These are phyloP conservation scores for Knoxdaviesia proteae DNA, from an alignment of 2,329 filamentous ascomycete species.

Conservation along the genomic window DNA sequence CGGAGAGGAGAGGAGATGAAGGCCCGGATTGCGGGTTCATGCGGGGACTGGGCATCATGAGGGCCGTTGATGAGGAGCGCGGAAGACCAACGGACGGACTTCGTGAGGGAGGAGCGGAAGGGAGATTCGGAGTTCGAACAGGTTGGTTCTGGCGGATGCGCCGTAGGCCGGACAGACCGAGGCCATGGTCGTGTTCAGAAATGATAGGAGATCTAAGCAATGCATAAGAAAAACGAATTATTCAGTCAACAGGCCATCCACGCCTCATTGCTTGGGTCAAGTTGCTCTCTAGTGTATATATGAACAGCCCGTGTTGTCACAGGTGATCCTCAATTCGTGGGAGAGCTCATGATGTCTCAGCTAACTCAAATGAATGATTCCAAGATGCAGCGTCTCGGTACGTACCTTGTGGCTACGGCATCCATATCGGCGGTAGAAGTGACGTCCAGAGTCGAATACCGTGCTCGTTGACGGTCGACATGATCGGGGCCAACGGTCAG, in stretches of 20 bases:
- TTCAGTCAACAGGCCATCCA: not conserved
- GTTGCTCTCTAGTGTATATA: no score
- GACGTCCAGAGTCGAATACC: conserved; percentile 3
- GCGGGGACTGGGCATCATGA: conserved; percentile 37
- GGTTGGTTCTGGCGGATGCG: conserved; percentile 79
- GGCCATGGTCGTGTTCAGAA: conserved; percentile 68
- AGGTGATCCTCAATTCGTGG: not conserved
- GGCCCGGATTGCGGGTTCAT: conserved; percentile 30
- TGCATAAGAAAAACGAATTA: not conserved
- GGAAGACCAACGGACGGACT: conserved; percentile 37
- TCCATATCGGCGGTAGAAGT: not conserved
- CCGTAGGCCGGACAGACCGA: conserved; percentile 69
- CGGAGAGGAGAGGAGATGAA: conserved; percentile 55
- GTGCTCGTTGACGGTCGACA: conserved; percentile 1
- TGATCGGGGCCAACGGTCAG: conserved; percentile 1
- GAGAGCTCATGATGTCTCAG: not conserved
- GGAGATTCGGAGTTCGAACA: conserved; percentile 41
- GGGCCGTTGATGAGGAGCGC: conserved; percentile 50
- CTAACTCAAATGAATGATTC: not conserved
- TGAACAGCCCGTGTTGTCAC: not conserved
- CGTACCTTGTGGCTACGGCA: no score
- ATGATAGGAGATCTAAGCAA: conserved; percentile 54
- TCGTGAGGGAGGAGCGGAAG: conserved; percentile 42
- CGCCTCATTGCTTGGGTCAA: no score
- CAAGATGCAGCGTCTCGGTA: conserved; percentile 2